Conservation (phyloP, 768 basidiomycete genomes). For the Suillus hirtellus region DNA sequence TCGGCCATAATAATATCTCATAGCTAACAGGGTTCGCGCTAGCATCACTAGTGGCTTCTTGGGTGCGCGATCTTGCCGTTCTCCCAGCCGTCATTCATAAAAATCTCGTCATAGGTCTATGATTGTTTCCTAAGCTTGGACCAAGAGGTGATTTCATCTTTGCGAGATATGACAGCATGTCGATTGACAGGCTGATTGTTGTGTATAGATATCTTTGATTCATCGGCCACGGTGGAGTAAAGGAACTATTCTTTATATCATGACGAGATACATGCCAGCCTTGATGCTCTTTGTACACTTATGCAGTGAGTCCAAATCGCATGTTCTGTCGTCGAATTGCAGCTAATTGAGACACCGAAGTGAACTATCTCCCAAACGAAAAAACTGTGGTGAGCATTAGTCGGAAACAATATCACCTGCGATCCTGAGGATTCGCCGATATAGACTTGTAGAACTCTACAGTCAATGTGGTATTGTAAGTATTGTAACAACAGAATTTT, state of each 20-base stretch:
- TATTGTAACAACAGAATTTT: background rate
- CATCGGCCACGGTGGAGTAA: background rate
- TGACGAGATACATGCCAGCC: background rate
- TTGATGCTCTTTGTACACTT: background rate
- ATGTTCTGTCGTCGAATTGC: background rate
- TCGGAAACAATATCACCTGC: background rate
- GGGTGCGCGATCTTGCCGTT: background rate
- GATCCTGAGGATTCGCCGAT: background rate
- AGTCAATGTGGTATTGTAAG: background rate
- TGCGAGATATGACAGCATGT: background rate
- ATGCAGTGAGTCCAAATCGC: background rate
- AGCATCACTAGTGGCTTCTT: background rate
- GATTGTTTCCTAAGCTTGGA: constrained; percentile 5
- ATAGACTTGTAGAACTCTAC: background rate
- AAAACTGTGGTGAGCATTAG: background rate
- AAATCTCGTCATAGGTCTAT: background rate
- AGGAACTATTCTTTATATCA: background rate
- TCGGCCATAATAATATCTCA: background rate
- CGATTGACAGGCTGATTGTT: background rate
- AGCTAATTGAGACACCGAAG: background rate
- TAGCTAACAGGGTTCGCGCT: background rate
- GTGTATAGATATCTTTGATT: background rate
- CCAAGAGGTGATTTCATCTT: constrained; percentile 2
- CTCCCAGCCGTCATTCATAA: background rate
- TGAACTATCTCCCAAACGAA: constrained; percentile 1